phyloP scores from a whole-genome alignment of 768 basidiomycete species.

The Dictyophora rubrovolvata region DNA sequence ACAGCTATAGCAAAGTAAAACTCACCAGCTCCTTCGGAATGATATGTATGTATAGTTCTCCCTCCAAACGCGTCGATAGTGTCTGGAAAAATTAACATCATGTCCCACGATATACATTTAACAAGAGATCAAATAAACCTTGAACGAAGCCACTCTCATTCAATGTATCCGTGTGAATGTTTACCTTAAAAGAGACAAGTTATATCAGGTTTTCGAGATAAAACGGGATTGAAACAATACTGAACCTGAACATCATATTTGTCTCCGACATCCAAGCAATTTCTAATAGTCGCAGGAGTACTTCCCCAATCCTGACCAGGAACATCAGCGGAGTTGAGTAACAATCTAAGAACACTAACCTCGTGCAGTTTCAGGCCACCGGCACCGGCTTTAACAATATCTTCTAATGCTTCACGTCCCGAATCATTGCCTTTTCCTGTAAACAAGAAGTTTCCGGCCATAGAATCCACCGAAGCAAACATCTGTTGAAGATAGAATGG shows the following conservation, averaged over 20 bases:
- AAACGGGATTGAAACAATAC: background rate
- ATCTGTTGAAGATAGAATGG: constrained; percentile 84
- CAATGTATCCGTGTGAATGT: constrained; percentile 94
- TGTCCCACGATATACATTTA: background rate
- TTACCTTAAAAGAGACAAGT: constrained; percentile 36
- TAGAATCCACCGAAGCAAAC: constrained; percentile 82
- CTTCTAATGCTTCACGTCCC: constrained; percentile 60
- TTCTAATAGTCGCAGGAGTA: constrained; percentile 73
- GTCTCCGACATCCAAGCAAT: constrained; percentile 72
- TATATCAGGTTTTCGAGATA: background rate
- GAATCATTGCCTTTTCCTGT: constrained; percentile 97
- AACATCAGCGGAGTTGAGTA: background rate
- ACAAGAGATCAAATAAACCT: constrained; percentile 36
- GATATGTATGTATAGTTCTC: constrained; percentile 94
- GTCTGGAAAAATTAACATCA: constrained; percentile 29
- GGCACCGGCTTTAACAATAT: constrained; percentile 76
- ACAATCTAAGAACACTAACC: constrained; percentile 13
- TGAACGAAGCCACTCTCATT: constrained; percentile 98
- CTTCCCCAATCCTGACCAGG: constrained; percentile 73
- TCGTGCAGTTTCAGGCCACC: constrained; percentile 92
- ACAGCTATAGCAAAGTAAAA: background rate
- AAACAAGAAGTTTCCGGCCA: constrained; percentile 88
- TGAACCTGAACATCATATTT: constrained; percentile 87
- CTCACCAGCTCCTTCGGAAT: constrained; percentile 86
- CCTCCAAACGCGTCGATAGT: constrained; percentile 85